A percentile compares a stretch with the other conserved stretches of the same genome.
phyloP scores from a whole-genome alignment of 345 rosid species.

The Sonneratia alba region DNA sequence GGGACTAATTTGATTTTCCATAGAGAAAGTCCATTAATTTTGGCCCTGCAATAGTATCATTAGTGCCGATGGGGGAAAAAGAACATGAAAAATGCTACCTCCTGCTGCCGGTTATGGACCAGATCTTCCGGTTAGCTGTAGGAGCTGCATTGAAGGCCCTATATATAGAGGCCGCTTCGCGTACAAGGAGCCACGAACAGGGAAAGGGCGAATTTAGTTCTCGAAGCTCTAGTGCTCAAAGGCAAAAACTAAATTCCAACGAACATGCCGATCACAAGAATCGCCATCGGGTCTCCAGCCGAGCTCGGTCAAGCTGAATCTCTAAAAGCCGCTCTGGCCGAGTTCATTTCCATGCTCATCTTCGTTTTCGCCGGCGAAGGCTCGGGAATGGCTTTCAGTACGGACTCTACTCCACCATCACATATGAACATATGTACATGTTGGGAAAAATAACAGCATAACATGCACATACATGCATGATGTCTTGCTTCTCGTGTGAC shows the following conservation, averaged over 20 bases:
- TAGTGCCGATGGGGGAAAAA: too few species aligned
- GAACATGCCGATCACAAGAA: constrained; percentile 39
- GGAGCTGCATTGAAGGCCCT: neutral
- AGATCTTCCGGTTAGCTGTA: neutral
- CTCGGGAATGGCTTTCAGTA: constrained; percentile 60
- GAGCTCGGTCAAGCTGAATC: constrained; percentile 44
- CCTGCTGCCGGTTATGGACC: neutral
- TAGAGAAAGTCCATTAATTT: neutral
- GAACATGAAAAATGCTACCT: neutral
- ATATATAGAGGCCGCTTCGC: constrained; percentile 16
- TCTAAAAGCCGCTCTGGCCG: constrained; percentile 50
- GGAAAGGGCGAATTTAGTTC: neutral
- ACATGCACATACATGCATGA: too few species aligned
- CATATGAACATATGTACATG: too few species aligned
- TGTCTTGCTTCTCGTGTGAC: too few species aligned
- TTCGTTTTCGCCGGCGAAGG: constrained; percentile 70
- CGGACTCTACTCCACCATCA: constrained; percentile 9
- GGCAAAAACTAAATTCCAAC: neutral
- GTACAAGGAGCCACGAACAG: neutral
- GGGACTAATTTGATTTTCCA: too few species aligned
- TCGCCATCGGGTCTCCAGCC: constrained; percentile 38
- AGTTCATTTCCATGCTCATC: constrained; percentile 58
- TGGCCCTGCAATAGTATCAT: neutral
- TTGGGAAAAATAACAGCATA: too few species aligned
- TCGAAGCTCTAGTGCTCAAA: constrained; percentile 1